phyloP scores from a whole-genome alignment of 2,329 filamentous ascomycete genomes.

The Claviceps pazoutovae region DNA sequence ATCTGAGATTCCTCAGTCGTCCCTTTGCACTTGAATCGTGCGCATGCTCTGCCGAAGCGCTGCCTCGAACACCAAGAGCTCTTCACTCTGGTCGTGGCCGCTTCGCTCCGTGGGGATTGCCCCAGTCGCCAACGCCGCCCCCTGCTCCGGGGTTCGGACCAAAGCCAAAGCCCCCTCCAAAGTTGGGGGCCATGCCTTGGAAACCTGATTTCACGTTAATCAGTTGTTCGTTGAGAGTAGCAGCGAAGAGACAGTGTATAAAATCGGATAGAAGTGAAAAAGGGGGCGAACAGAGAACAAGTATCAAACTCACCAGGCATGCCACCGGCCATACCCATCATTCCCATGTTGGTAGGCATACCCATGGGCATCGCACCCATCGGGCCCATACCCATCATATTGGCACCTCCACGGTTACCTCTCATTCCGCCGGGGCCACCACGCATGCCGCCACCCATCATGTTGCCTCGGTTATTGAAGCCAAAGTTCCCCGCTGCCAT shows the following conservation, averaged over 20 bases:
- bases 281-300: not conserved
- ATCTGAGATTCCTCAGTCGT: too few relatives aligned
- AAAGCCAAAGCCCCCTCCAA: slow-evolving; percentile 59
- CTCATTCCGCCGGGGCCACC: slow-evolving; percentile 34
- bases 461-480: slow-evolving; percentile 30
- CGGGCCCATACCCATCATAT: slow-evolving; percentile 35
- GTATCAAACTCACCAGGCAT: slow-evolving; percentile 21
- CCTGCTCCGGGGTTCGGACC: slow-evolving; percentile 31
- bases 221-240: too few relatives aligned
- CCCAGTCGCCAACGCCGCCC: slow-evolving; percentile 40
- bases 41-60: not conserved
- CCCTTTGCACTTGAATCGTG: too few relatives aligned
- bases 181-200: slow-evolving; percentile 54
- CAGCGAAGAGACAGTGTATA: too few relatives aligned
- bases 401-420: slow-evolving; percentile 35
- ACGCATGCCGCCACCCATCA: slow-evolving; percentile 30
- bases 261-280: too few relatives aligned
- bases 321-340: slow-evolving; percentile 34
- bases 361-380: slow-evolving; percentile 38
- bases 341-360: slow-evolving; percentile 44
- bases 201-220: slow-evolving; percentile 37
- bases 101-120: slow-evolving; percentile 74
- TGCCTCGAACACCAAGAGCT: not conserved
- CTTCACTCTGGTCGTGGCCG: slow-evolving; percentile 56
- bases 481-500: slow-evolving; percentile 39